Evolutionary conservation across 345 rosid species (phyloP).

Genomic region (Passiflora organensis): DNA sequence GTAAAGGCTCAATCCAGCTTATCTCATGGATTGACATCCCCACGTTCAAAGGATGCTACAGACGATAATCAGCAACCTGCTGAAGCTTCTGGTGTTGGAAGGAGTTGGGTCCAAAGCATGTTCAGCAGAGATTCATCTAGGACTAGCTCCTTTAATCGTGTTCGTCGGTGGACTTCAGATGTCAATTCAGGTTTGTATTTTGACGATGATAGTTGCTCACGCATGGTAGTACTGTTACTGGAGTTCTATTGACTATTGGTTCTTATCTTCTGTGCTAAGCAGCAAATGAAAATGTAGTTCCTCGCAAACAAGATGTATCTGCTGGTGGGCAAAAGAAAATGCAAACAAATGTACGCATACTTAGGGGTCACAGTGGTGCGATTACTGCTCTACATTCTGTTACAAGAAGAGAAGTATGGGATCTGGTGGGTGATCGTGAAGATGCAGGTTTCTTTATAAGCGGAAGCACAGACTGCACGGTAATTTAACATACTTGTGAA

Average conservation of each 20-base stretch:
- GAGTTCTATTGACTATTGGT: neutral
- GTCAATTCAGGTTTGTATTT: slow-evolving; percentile 51
- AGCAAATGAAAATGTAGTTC: slow-evolving; percentile 38
- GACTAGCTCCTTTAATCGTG: slow-evolving; percentile 65
- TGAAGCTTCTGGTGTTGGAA: slow-evolving; percentile 87
- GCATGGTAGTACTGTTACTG: neutral
- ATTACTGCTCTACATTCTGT: slow-evolving; percentile 96
- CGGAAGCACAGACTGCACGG: slow-evolving; percentile 94
- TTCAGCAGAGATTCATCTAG: slow-evolving; percentile 89
- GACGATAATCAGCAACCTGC: slow-evolving; percentile 82
- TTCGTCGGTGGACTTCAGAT: slow-evolving; percentile 80
- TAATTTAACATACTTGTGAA: slow-evolving; percentile 24
- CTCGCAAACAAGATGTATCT: slow-evolving; percentile 57
- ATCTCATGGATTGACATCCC: slow-evolving; percentile 75
- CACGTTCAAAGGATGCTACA: slow-evolving; percentile 65
- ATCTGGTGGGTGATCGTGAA: slow-evolving; percentile 95
- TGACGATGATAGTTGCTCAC: slow-evolving; percentile 2
- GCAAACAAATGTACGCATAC: slow-evolving; percentile 85
- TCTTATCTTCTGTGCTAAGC: slow-evolving; percentile 13
- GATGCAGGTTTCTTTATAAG: slow-evolving; percentile 99
- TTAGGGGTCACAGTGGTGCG: slow-evolving; percentile 90
- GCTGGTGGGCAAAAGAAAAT: slow-evolving; percentile 82
- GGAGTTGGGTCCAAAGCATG: slow-evolving; percentile 99
- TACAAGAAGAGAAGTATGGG: slow-evolving; percentile 96
- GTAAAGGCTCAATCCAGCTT: slow-evolving; percentile 51